Base-by-base conservation (phyloP, 371 early-diverging fungal species). In the Zychaea mexicana region DNA sequence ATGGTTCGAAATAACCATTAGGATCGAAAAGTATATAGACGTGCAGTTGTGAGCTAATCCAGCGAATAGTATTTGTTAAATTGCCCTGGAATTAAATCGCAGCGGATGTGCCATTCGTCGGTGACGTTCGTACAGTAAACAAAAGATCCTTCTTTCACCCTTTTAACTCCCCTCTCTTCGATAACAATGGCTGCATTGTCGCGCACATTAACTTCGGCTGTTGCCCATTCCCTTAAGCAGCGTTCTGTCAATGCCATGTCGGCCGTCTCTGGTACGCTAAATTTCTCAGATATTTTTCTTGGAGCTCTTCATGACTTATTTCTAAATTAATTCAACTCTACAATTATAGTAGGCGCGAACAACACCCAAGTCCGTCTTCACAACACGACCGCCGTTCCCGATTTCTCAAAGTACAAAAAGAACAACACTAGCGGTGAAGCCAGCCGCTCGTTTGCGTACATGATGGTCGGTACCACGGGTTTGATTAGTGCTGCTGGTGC, bases 381-480 rank as follows among this genome's bases (percentile, higher is more conserved):
- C 72, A 83, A 82, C 64, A 86, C 86, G 54, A 87, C 88, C 67
- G 66, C 73, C 61, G 72, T 90, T 60, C 90, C 90, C 68, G 86
- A 86, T 70, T 88, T 88, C 58, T 78, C 80, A 63, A 85, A 85
- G 71, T 88, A 88, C 77, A 81, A 79, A 60, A 88, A 87, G 82
- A 54, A 36, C 59, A 72, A 64, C 49, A 80, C 84, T 13, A 85
- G 86, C 53, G 84, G 78, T 61, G 77, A 89, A 65, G 83, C 90
- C 73, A 89, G 87, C 79, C 91, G 92, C 55, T 81, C 86, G 33
- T 92, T 94, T 74, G 84, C 96, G 60, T 98, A 98, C 85, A 89
- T 96, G 77, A 91, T 98, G 94, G 87, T 98, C 42, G 98, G 98
- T 42, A 84, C 94, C 49, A 92, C 94, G 55, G 94, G 95, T 62